Conservation (phyloP, 352 stramenopile genomes). For the Phytophthora hybrid region DNA sequence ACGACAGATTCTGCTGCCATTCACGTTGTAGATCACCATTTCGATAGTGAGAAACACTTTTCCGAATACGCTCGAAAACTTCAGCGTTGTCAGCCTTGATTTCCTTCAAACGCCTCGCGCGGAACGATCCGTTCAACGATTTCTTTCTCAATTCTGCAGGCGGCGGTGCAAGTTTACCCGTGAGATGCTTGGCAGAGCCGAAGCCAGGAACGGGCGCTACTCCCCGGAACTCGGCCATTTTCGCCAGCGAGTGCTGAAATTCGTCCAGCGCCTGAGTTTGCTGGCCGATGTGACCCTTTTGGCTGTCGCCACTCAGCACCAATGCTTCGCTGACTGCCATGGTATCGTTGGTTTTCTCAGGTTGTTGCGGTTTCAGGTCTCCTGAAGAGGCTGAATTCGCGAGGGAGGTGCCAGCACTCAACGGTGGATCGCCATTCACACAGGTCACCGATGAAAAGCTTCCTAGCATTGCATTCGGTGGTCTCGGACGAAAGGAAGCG, state of each 20-base stretch:
- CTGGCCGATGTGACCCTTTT: background rate
- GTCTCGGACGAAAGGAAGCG: conserved; percentile 29
- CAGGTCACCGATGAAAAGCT: conserved; percentile 17
- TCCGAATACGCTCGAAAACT: conserved; percentile 68
- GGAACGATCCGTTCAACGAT: conserved; percentile 59
- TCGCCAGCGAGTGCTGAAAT: conserved; percentile 45
- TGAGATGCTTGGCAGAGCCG: conserved; percentile 8
- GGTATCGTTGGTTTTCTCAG: conserved; percentile 1
- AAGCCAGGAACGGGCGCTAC: conserved; percentile 38
- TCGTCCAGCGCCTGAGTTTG: conserved; percentile 23
- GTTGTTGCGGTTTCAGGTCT: conserved; percentile 6
- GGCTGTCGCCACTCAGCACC: conserved; percentile 2
- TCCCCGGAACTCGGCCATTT: conserved; percentile 63
- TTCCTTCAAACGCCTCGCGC: conserved; percentile 60
- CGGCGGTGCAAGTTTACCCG: conserved; percentile 26
- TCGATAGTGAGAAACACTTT: conserved; percentile 68
- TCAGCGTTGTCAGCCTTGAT: conserved; percentile 70
- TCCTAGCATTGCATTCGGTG: conserved; percentile 19
- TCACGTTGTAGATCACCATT: conserved; percentile 65
- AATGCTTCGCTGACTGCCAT: conserved; percentile 3
- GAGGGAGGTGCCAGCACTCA: conserved; percentile 6
- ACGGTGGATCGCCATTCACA: conserved; percentile 1
- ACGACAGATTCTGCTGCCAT: conserved; percentile 77
- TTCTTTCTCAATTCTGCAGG: conserved; percentile 34
- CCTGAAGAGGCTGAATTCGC: background rate